Evolutionary conservation across 2,329 filamentous ascomycete genomes (phyloP).

Genomic region (Colletotrichum orbiculare): DNA sequence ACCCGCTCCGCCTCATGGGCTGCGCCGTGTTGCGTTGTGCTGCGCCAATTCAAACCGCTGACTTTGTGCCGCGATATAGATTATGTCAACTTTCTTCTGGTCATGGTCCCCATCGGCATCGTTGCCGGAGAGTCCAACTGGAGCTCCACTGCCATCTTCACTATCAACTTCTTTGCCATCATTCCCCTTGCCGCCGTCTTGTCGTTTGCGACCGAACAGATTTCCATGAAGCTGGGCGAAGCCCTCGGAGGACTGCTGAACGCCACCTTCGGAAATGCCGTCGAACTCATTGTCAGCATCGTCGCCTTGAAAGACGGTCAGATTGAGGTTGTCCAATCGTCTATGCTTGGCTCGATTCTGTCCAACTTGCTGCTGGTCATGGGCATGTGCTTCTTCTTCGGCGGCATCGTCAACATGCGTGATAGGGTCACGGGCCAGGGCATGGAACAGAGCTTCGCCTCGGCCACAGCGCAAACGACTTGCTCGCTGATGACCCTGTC

Average conservation of each 20-base stretch:
- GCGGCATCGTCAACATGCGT: conserved; percentile 73
- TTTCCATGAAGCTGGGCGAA: conserved; percentile 77
- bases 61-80: conserved; percentile 46
- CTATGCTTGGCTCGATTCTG: conserved; percentile 95
- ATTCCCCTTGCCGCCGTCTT: conserved; percentile 79
- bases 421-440: conserved; percentile 63
- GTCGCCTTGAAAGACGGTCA: conserved; percentile 87
- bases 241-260: conserved; percentile 80
- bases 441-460: conserved; percentile 78
- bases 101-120: conserved; percentile 80
- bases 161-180: conserved; percentile 84
- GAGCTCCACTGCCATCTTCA: conserved; percentile 76
- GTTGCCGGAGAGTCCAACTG: conserved; percentile 71
- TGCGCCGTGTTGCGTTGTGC: conserved; percentile 9
- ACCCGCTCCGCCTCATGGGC: background rate
- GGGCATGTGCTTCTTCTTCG: conserved; percentile 83
- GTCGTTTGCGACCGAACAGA: conserved; percentile 82
- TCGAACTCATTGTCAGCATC: conserved; percentile 89
- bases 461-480: conserved; percentile 81
- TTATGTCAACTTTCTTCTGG: conserved; percentile 76
- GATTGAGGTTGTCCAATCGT: conserved; percentile 96
- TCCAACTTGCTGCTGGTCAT: conserved; percentile 93
- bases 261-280: conserved; percentile 83
- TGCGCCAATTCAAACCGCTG: too few relatives aligned
- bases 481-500: conserved; percentile 80